These are phyloP conservation scores for Phaseolus lunatus DNA, from an alignment of 306 rosid species.

Conservation along the genomic window DNA sequence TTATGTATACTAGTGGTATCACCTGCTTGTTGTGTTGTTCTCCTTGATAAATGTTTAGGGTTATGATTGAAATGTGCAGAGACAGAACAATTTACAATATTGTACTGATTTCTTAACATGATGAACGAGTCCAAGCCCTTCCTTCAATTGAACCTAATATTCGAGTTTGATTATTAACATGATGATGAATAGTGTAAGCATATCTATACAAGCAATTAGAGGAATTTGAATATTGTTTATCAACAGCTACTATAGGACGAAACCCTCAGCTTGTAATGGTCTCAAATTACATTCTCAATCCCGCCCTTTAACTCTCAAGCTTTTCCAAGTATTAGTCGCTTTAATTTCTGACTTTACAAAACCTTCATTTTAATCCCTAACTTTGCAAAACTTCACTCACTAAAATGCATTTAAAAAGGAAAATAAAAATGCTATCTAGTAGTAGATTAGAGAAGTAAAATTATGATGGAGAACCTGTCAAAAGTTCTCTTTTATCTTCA, in stretches of 20 bases:
- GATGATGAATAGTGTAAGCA: constrained; percentile 8
- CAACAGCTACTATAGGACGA: neutral
- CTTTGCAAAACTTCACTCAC: neutral
- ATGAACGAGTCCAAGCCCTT: neutral
- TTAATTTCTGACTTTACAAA: neutral
- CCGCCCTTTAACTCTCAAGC: too few species aligned
- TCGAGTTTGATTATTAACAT: constrained; percentile 14
- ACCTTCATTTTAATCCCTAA: neutral
- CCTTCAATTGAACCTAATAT: neutral
- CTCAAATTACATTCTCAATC: constrained; percentile 3
- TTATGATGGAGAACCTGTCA: neutral
- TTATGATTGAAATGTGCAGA: constrained; percentile 1
- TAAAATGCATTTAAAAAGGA: neutral
- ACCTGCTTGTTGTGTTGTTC: constrained; percentile 2
- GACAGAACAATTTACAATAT: constrained; percentile 5
- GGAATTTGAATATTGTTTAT: neutral
- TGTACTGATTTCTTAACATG: neutral
- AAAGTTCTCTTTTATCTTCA: constrained; percentile 11
- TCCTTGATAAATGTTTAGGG: constrained; percentile 26
- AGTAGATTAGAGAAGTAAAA: neutral
- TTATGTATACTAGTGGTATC: constrained; percentile 30
- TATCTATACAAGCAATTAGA: neutral
- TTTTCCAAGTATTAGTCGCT: neutral
- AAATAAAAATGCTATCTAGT: neutral
- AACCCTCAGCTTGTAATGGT: neutral